phyloP scores from a whole-genome alignment of 202 grass and related monocot genomes.

The Zizania palustris region DNA sequence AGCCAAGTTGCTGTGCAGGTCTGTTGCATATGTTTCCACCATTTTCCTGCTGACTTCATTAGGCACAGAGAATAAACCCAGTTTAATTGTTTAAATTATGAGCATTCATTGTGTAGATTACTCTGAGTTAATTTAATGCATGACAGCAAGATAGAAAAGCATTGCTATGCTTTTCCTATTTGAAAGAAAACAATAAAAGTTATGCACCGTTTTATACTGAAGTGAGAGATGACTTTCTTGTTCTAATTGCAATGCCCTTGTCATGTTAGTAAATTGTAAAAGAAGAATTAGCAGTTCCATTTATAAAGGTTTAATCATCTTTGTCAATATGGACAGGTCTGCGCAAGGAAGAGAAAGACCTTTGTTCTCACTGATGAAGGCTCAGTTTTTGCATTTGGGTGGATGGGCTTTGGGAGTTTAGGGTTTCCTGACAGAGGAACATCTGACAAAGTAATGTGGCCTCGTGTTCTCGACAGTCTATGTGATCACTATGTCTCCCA shows the following conservation, averaged over 20 bases:
- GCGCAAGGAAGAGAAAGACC: slow-evolving; percentile 96
- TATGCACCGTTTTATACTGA: not conserved
- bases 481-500: slow-evolving; percentile 74
- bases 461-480: slow-evolving; percentile 67
- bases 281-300: slow-evolving; percentile 5
- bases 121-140: not conserved
- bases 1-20: slow-evolving; percentile 91
- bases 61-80: not conserved
- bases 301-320: slow-evolving; percentile 18
- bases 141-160: not conserved
- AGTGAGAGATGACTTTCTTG: not conserved
- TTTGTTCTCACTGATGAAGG: slow-evolving; percentile 91
- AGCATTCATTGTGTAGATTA: not conserved
- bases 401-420: slow-evolving; percentile 99
- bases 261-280: not conserved
- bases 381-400: slow-evolving; percentile 88
- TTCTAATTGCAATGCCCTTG: slow-evolving; percentile 9
- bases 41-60: not conserved
- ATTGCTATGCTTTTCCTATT: not conserved
- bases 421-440: slow-evolving; percentile 81
- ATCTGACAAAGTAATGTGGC: slow-evolving; percentile 94
- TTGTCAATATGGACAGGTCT: slow-evolving; percentile 61
- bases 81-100: not conserved
- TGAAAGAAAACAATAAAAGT: not conserved
- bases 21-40: slow-evolving; percentile 39